Base-by-base conservation (phyloP, 2,329 filamentous ascomycete species). In the Paracoccidioides lutzii region DNA sequence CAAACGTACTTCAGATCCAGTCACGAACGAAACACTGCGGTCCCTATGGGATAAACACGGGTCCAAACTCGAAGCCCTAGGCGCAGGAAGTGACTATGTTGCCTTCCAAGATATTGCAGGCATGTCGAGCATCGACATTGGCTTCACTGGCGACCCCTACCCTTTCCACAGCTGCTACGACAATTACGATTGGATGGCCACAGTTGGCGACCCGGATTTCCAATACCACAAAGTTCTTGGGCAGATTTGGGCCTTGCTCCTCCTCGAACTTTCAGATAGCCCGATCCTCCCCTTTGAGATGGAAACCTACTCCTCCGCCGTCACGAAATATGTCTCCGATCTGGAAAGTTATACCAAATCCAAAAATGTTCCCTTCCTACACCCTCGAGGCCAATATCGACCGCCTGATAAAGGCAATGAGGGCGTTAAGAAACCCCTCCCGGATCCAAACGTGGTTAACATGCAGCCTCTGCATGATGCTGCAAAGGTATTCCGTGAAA, bases 31-130 rank as follows among this genome's bases (percentile, higher is more conserved):
- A 52, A 87, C 88, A 0, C 72, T 97, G 7, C 81, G 81, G 49
- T 76, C 86, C 28, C 74, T 90, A 2, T 97, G 90, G 89, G 81
- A 88, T n/a, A 74, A 77, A 15, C 75, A 78, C 2, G 63, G 66
- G 33, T 77, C 73, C 28, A 73, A 79, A 35, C 75, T 97, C 0
- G 82, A 83, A 48, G 81, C 82, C 1, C 77, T 94, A 0, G 88
- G 84, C 10, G 83, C 83, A 4, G 84, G 80, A 8, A 86, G 88
- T 61, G 93, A 97, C 70, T 93, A 88, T 64, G 86, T 90, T 2
- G 83, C 90, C 1, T 98, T 97, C 69, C 91, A 95, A 70, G 82
- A 91, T 67, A 87, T 97, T 52, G 89, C 88, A 0, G 93, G 93
- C 53, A 90, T 84, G 6, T 91, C 89, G 46, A 90, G 87, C 9